Percentiles rank a stretch among this genome's conserved stretches.
phyloP scores from a whole-genome alignment of 306 rosid genomes.

The Ochetophila trinervis region DNA sequence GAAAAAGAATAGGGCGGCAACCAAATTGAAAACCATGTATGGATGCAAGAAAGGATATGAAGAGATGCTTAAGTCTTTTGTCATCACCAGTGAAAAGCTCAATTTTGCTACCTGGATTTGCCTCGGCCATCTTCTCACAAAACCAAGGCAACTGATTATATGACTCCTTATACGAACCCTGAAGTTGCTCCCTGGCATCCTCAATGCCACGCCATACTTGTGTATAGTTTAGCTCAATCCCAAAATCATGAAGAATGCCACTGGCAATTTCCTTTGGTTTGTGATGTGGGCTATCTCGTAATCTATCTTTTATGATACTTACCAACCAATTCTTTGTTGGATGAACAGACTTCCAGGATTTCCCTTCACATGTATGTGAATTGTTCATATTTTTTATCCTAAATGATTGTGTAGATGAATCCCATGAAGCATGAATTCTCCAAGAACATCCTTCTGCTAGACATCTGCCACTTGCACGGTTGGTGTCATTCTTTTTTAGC shows the following conservation, averaged over 20 bases:
- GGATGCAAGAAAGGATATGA: constrained; percentile 39
- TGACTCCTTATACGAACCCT: constrained; percentile 51
- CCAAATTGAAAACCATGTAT: constrained; percentile 45
- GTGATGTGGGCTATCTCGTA: constrained; percentile 44
- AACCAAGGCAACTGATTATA: constrained; percentile 42
- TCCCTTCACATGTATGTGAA: constrained; percentile 43
- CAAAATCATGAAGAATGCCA: constrained; percentile 43
- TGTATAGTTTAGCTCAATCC: constrained; percentile 46
- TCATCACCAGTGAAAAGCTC: constrained; percentile 33
- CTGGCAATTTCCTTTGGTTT: constrained; percentile 49
- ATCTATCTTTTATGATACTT: constrained; percentile 41
- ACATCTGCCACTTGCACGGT: constrained; percentile 49
- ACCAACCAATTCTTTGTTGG: constrained; percentile 53
- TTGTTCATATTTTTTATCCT: constrained; percentile 38
- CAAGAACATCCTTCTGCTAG: constrained; percentile 46
- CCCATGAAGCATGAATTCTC: constrained; percentile 59
- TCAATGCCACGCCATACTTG: constrained; percentile 55
- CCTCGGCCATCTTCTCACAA: constrained; percentile 47
- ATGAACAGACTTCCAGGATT: constrained; percentile 46
- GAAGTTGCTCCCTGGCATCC: constrained; percentile 47
- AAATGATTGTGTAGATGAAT: constrained; percentile 36
- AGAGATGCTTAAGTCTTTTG: constrained; percentile 39
- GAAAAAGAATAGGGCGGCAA: constrained; percentile 57
- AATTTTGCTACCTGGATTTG: constrained; percentile 43
- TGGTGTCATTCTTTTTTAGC: constrained; percentile 47